phyloP scores from a whole-genome alignment of 2,329 filamentous ascomycete species.

The Clonostachys rosea region DNA sequence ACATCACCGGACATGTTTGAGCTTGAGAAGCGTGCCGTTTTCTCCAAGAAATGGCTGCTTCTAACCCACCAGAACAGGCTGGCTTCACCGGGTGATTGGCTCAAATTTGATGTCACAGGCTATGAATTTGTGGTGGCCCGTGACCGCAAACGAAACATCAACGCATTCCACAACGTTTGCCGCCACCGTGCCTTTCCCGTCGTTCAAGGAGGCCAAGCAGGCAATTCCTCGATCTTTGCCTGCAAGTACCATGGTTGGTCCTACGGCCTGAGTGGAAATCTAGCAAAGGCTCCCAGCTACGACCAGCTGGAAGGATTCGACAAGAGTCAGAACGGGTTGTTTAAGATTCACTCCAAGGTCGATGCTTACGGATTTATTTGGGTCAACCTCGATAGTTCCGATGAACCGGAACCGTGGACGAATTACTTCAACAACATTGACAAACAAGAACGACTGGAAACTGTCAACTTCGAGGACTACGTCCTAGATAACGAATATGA shows the following conservation, averaged over 20 bases:
- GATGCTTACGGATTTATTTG: constrained; percentile 52
- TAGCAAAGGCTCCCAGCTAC: constrained; percentile 57
- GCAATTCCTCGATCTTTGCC: constrained; percentile 45
- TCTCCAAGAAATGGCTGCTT: constrained; percentile 45
- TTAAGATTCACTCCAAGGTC: constrained; percentile 48
- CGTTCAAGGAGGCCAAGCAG: constrained; percentile 39
- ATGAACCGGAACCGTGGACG: constrained; percentile 42
- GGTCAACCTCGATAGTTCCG: constrained; percentile 47
- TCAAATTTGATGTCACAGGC: constrained; percentile 48
- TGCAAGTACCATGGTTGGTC: constrained; percentile 63
- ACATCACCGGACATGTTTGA: constrained; percentile 40
- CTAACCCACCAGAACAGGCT: constrained; percentile 4
- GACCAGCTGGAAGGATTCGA: constrained; percentile 51
- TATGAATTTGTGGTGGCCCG: constrained; percentile 49
- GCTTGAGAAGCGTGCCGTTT: constrained; percentile 45
- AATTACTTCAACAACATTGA: constrained; percentile 46
- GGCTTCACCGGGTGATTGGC: constrained; percentile 42
- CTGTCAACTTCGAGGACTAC: constrained; percentile 48
- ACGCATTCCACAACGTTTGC: constrained; percentile 60
- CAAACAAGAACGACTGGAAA: constrained; percentile 32
- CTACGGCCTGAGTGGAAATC: constrained; percentile 50
- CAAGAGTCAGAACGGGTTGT: constrained; percentile 48
- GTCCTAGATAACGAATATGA: constrained; percentile 53
- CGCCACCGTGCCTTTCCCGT: constrained; percentile 57
- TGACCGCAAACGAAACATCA: constrained; percentile 45